These are phyloP conservation scores for Mortierella sp. DNA, from an alignment of 371 early-diverging fungal species.

Conservation along the genomic window DNA sequence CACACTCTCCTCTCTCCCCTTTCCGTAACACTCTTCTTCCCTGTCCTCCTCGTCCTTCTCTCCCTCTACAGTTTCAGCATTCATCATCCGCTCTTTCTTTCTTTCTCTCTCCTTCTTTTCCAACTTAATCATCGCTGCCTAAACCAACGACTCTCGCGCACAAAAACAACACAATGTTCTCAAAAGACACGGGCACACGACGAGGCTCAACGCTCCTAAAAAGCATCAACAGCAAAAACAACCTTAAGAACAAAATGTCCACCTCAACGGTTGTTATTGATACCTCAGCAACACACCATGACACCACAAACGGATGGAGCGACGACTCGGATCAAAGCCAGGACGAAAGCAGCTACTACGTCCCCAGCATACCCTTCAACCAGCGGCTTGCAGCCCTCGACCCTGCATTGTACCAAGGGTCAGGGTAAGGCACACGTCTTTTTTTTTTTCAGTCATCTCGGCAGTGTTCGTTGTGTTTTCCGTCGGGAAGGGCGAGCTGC, in stretches of 20 bases:
- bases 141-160: background rate
- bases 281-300: background rate
- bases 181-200: slow-evolving; percentile 5
- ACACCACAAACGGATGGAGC: slow-evolving; percentile 14
- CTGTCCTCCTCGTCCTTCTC: background rate
- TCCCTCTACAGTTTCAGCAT: background rate
- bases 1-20: background rate
- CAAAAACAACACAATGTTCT: background rate
- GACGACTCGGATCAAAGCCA: slow-evolving; percentile 38
- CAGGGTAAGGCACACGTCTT: slow-evolving; percentile 35
- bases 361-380: slow-evolving; percentile 39
- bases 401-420: slow-evolving; percentile 43
- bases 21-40: background rate
- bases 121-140: background rate
- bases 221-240: slow-evolving; percentile 3
- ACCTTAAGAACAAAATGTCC: background rate
- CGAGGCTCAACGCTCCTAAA: slow-evolving; percentile 1
- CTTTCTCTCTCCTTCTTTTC: background rate
- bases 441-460: background rate
- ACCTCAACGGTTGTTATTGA: background rate
- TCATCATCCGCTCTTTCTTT: background rate
- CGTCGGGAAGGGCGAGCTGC: background rate
- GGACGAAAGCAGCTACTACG: slow-evolving; percentile 50
- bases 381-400: slow-evolving; percentile 33
- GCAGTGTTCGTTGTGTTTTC: background rate